These are phyloP conservation scores for Arabidopsis thaliana DNA, from an alignment of 345 rosid species.

Conservation along the genomic window TAIR10.1 NC_003071.7:75501-76000, in stretches of 20 bases:
- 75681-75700: constrained; percentile 68
- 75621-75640: constrained; percentile 28
- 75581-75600: constrained; percentile 51
- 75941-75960: constrained; percentile 86
- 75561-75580: too few relatives aligned
- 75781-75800: constrained; percentile 44
- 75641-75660: constrained; percentile 41
- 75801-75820: background rate
- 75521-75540: constrained; percentile 29
- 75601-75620: constrained; percentile 23
- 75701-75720: constrained; percentile 85
- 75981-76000: constrained; percentile 96
- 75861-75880: constrained; percentile 77
- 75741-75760: constrained; percentile 90
- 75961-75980: constrained; percentile 99
- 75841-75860: constrained; percentile 53
- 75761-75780: constrained; percentile 61
- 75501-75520: constrained; percentile 23
- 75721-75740: constrained; percentile 87
- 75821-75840: background rate
- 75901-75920: constrained; percentile 64
- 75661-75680: constrained; percentile 54
- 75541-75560: constrained; percentile 19
- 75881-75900: constrained; percentile 53
- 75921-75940: constrained; percentile 91